Base-by-base conservation (phyloP, 306 rosid genomes). In the Gastrolobium villosum region DNA sequence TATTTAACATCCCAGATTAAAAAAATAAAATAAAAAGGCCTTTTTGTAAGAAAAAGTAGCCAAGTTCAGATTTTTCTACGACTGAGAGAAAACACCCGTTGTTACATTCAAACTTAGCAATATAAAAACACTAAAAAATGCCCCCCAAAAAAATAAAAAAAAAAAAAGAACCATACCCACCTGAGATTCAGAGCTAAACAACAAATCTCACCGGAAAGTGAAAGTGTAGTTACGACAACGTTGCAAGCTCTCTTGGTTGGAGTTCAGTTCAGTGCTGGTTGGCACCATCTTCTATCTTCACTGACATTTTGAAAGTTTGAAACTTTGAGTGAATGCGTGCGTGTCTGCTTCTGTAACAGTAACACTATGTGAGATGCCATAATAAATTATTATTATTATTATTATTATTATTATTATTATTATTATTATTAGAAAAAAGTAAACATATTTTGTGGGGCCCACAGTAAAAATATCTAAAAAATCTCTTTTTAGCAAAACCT, bases 221-320 rank as follows among this genome's bases (percentile, higher is more conserved):
- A 69, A 70, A 57, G 63, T 56, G 72, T 40, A 41, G 4, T 32
- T 0, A 41, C n/a, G 60, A 68, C 28, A 56, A 20, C 37, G 41
- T 72, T 59, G 36, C 10, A 13, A 40, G 78, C 10, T 63, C 13
- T 35, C 13, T 31, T 34, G 20, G 71, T 28, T 53, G 67, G 79
- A 69, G 53, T 32, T 49, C 53, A 39, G 28, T 66, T 37, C 70
- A 44, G 54, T 66, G 72, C 13, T 41, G 59, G 48, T 63, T 84
- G 68, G 62, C 67, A 78, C 46, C 70, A 53, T 53, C 10, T 40
- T 53, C 40, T 74, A 70, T 28, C 20, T 59, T 59, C 62, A 43
- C 77, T 78, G 84, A 69, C 84, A 82, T 55, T 72, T 72, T 73
- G 78, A 81, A 78, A 78, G 79, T 79, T 56, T 70, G 77, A 73